Base-by-base conservation (phyloP, 2,329 filamentous ascomycete genomes). In the Beauveria medogensis region DNA sequence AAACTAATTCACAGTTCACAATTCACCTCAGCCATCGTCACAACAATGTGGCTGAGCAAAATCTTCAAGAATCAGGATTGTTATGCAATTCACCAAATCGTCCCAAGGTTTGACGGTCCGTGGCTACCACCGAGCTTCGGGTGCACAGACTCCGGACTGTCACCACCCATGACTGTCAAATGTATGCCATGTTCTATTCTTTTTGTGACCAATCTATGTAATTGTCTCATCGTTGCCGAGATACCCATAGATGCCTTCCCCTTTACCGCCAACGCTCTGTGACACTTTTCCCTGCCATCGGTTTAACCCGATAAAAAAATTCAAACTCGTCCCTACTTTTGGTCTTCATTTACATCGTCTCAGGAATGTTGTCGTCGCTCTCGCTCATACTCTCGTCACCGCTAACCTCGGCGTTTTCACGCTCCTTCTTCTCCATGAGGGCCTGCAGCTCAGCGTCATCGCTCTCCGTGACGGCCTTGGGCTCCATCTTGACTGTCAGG, bases 401-500 rank as follows among this genome's bases (percentile, higher is more conserved):
- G 75, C 92, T 96, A 71, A 99, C 91, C 75, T 99, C 91, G 73
- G 91, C 90, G 77, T 99, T 99, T 84, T 97, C 93, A 67, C 91
- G 88, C 81, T 96, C 94, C 67, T 90, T 88, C 87, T 97, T 97
- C 83, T 97, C 94, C 94, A 99, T 99, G 66, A 99, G 84, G 57
- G 93, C 94, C 75, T 97, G 92, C 66, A 99, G 82, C 77, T 97
- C 92, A 28, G 93, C 94, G 72, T 99, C 94, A 70, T 99, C 95
- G 75, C 92, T 95, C 82, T 97, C 95, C 1, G 94, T 99, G 64
- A 99, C 94, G 5, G 95, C 94, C 86, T 97, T 97, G 67, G 94
- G 94, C 70, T 94, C 92, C 94, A 99, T 99, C 86, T 95, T 96
- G 69, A 97, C 89, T 48, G 88, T 83, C 71, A 93, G 89, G 71